Base-by-base conservation (phyloP, 2,329 filamentous ascomycete genomes). In the Nemania abortiva region DNA sequence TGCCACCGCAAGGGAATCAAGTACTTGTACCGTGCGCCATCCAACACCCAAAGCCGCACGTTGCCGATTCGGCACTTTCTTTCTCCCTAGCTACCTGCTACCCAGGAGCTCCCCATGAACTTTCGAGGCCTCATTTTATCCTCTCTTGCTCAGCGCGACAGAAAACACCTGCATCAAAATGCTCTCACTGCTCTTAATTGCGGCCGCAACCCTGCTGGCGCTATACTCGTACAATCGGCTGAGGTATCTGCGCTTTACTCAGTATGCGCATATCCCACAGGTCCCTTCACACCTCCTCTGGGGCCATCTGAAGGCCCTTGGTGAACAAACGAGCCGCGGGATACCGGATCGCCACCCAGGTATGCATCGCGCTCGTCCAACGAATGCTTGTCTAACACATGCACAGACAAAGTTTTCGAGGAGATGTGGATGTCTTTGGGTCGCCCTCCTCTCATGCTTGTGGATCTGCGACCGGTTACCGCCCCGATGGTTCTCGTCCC, bases 321-420 rank as follows among this genome's bases (percentile, higher is more conserved):
- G 68, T 11, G 66, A 73, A 45, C 65, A 65, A 20, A 81, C 94
- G 39, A 13, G n/a, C 15, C 70, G 70, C 29, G 70, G 70, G 18
- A 64, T 72, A 68, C 56, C 57, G 2, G 70, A 70, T 31, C 67
- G 70, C 20, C 70, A 72, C 42, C 65, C 70, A 59, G 70, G 68
- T 72, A 70, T 29, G 20, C 20, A 11, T n/a, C n/a, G n/a, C n/a
- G n/a, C n/a, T n/a, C n/a, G n/a, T n/a, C n/a, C n/a, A n/a, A n/a
- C n/a, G 4, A n/a, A n/a, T 18, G 3, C 7, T 6, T 47, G 4
- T 47, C n/a, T 47, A 5, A 5, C 20, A 13, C 18, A 62, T 3
- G 29, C 7, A 27, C 27, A 73, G 71, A 73, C 10, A 68, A 66
- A 62, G 70, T 74, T 39, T 72, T 74, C 37, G 65, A 72, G 47